Evolutionary conservation across 1,284 basidiomycete genomes (phyloP).

Genomic region (Veloboletus limbatus): DNA sequence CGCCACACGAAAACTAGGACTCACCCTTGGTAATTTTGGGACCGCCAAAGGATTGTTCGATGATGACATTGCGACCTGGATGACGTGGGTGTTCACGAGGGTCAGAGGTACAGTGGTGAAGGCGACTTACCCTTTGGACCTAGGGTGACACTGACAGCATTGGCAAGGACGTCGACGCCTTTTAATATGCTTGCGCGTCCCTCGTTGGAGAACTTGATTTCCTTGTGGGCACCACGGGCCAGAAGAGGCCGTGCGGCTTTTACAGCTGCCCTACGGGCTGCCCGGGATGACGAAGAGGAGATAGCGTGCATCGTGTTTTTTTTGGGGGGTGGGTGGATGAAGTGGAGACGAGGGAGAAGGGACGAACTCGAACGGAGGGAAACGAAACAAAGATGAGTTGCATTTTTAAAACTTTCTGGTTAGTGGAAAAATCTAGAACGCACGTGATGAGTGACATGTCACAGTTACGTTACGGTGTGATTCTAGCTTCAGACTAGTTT

Average conservation of each 20-base stretch:
- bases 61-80: slow-evolving; percentile 94
- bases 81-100: slow-evolving; percentile 13
- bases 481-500: no score
- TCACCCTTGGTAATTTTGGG: slow-evolving; percentile 96
- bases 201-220: slow-evolving; percentile 96
- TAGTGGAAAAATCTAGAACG: slow-evolving; percentile 24
- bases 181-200: slow-evolving; percentile 91
- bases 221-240: slow-evolving; percentile 84
- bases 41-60: slow-evolving; percentile 96
- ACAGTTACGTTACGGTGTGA: neutral
- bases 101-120: neutral
- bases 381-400: slow-evolving; percentile 5
- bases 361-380: neutral
- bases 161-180: slow-evolving; percentile 95
- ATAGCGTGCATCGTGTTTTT: slow-evolving; percentile 25
- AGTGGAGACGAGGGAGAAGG: neutral
- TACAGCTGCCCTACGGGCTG: slow-evolving; percentile 48
- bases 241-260: slow-evolving; percentile 42
- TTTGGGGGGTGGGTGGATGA: no score
- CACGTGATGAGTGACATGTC: slow-evolving; percentile 17
- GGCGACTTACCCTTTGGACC: slow-evolving; percentile 83
- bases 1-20: slow-evolving; percentile 12
- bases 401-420: slow-evolving; percentile 18
- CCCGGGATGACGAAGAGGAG: slow-evolving; percentile 42
- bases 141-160: slow-evolving; percentile 92